Base-by-base conservation (phyloP, 352 stramenopile genomes). In the Globisporangium spiculum region DNA sequence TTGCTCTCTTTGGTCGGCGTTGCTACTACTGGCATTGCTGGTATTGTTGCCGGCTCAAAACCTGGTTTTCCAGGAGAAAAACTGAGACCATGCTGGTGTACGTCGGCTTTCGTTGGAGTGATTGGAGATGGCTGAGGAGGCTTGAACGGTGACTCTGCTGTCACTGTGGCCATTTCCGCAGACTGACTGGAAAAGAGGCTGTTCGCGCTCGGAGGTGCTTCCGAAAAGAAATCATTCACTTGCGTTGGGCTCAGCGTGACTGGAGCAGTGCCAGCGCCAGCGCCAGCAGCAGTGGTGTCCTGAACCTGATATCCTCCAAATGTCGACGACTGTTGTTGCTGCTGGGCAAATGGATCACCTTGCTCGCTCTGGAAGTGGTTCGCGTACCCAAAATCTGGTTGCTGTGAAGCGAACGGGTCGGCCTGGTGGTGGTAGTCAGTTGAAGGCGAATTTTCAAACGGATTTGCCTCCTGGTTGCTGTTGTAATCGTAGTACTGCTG, bases 211-310 rank as follows among this genome's bases (percentile, higher is more conserved):
- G 74, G 52, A 65, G 74, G n/a, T 16, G 67, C 60, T 38, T 55
- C 71, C n/a, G 74, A 56, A 67, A 83, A 83, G 24, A 78, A 73
- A 57, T 83, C 68, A 6, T 76, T 73, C 3, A 72, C 59, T 68
- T 75, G 75, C 38, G 41, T 67, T 55, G 60, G 66, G 32, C 68
- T 79, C 9, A 67, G 41, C 32, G 54, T 36, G 7, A 26, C 50
- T 18, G 52, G 38, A 22, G 12, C 7, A 24, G 50, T 8, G 30
- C 0, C 50, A 18, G 22, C 27, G 18, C 22, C 26, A 8, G 34
- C 34, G 9, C 2, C 32, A 32, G 24, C 3, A 12, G n/a, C 9
- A 1, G 60, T n/a, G n/a, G 14, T 24, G 18, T 36, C 32, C 18
- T 61, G 44, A 10, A 60, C 32, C 18, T 67, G 63, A 16, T 67